Conservation (phyloP, 2,329 filamentous ascomycete species). For the Fusarium sp. region DNA sequence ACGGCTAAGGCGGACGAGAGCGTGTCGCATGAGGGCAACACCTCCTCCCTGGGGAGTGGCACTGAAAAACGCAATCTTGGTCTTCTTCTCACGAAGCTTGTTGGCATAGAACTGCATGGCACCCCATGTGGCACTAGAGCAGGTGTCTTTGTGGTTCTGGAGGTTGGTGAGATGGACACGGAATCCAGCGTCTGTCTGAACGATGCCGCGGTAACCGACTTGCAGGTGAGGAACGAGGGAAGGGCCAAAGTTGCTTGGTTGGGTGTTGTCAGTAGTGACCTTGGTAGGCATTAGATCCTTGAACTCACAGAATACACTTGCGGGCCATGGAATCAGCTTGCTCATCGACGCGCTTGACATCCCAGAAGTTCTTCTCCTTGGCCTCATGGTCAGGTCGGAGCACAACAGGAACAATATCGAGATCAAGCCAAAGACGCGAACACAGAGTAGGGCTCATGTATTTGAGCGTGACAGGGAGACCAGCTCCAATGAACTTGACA, state of each 20-base stretch:
- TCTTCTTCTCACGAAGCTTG: constrained; percentile 72
- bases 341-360: constrained; percentile 76
- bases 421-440: constrained; percentile 79
- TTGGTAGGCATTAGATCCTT: neutral
- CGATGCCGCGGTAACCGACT: constrained; percentile 75
- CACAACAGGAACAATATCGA: constrained; percentile 81
- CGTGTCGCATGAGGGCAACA: constrained; percentile 85
- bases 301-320: constrained; percentile 77
- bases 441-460: constrained; percentile 74
- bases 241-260: constrained; percentile 75
- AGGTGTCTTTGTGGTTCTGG: constrained; percentile 72
- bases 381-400: constrained; percentile 64
- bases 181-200: constrained; percentile 78
- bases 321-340: constrained; percentile 85
- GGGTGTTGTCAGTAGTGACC: neutral
- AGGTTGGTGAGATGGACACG: constrained; percentile 70
- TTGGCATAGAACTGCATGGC: constrained; percentile 73
- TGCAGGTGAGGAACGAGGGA: constrained; percentile 76
- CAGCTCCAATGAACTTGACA: constrained; percentile 81
- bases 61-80: constrained; percentile 83
- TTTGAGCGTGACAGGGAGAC: constrained; percentile 72
- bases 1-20: constrained; percentile 78
- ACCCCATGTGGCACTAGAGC: constrained; percentile 73
- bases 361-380: constrained; percentile 62
- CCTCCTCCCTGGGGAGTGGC: constrained; percentile 86